Base-by-base conservation (phyloP, 1,284 basidiomycete genomes). In the Moesziomyces parantarcticus region DNA sequence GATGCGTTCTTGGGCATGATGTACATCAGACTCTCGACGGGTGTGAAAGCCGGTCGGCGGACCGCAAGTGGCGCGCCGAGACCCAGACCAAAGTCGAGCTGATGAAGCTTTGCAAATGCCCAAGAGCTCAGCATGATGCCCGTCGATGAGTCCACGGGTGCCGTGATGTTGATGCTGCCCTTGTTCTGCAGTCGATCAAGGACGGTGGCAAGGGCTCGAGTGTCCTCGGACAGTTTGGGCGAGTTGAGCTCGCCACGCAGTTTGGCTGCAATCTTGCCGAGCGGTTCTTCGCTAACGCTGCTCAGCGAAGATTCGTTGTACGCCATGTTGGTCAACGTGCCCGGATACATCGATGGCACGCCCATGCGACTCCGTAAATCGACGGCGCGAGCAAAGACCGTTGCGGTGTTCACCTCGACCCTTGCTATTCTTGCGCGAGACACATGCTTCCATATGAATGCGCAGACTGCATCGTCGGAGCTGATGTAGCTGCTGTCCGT, bases 1-100 rank as follows among this genome's bases (percentile, higher is more conserved):
- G 36, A 40, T 11, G 49, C 3, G 36, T 23, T 18, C 23, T 50
- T 50, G n/a, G 49, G 49, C 49, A 50, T 50, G 22, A 50, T 50
- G 23, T 50, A 50, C 49, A 50, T 50, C 49, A 50, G 22, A 26
- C 49, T 50, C 49, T 50, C 49, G 22, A 50, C 49, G 5, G 49
- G 49, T 11, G 26, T 26, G 39, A 50, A 50, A 3, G 36, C 21
- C 14, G 49, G 49, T 13, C 49, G 49, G 20, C 49, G 49, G 18
- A 50, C 49, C 16, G 49, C 49, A 6, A 23, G 22, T 3, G 49
- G 49, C 23, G 8, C 8, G 20, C 49, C 49, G 18, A 50, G 49
- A 8, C 36, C 23, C 9, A 50, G 11, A 9, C 34, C 34, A 39
- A 50, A 50, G 13, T 50, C 49, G 22, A 50, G 49, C 14, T 50